phyloP scores from a whole-genome alignment of 192 early-diverging fungal species.

The Linnemannia exigua region DNA sequence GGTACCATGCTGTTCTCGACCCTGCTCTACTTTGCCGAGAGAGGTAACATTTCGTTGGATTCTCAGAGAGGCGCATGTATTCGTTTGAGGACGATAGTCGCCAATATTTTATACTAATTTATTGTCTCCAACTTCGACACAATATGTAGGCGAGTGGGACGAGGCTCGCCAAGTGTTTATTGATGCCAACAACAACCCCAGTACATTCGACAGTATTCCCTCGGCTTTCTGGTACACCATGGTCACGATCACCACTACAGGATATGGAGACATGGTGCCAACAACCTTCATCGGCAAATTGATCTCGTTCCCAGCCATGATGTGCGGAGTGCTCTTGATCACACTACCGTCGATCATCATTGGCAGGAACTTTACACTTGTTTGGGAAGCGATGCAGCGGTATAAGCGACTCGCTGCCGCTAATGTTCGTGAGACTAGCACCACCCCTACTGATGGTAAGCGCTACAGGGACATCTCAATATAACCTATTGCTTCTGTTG shows the following conservation, averaged over 20 bases:
- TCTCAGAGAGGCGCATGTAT: not conserved
- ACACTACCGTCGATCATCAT: constrained; percentile 89
- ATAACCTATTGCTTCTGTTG: not conserved
- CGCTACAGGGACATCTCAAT: no score
- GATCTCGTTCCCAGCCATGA: constrained; percentile 86
- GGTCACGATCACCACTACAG: constrained; percentile 87
- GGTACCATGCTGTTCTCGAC: constrained; percentile 81
- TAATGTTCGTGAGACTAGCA: constrained; percentile 28
- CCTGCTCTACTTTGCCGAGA: constrained; percentile 86
- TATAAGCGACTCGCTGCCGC: constrained; percentile 44
- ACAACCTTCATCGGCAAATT: constrained; percentile 85
- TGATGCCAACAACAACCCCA: constrained; percentile 73
- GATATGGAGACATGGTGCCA: constrained; percentile 86
- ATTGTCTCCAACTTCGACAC: no score
- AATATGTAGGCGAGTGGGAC: constrained; percentile 70
- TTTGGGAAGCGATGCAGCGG: constrained; percentile 82
- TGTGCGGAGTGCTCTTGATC: constrained; percentile 85
- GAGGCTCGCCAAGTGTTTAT: constrained; percentile 75
- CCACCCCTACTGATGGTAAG: constrained; percentile 25
- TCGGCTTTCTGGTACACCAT: constrained; percentile 84
- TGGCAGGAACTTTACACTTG: constrained; percentile 85
- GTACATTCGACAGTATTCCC: constrained; percentile 83
- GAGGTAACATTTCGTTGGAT: constrained; percentile 58
- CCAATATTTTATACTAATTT: no score
- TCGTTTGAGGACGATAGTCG: no score